Base-by-base conservation (phyloP, 2,329 filamentous ascomycete genomes). In the Aspergillus arachidicola region DNA sequence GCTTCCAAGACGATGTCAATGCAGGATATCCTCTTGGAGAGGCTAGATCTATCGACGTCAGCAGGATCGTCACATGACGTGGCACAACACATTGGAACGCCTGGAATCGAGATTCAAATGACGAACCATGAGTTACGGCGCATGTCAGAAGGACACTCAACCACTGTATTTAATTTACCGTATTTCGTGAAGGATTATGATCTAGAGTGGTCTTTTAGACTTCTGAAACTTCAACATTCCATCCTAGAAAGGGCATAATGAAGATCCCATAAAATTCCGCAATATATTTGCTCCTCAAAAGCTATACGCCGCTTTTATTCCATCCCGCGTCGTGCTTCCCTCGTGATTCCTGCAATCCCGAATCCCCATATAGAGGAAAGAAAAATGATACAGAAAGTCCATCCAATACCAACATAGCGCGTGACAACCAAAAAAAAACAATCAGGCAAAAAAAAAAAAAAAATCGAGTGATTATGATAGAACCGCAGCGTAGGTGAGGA, bases 351-450 rank as follows among this genome's bases (percentile, higher is more conserved):
- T 58, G 63, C 43, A 41, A 50, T 53, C 48, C 45, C 54, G 46
- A 32, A 54, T 36, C 55, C 58, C 63, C 67, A 36, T 60, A 54
- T 58, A 61, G 63, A 67, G 63, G 46, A 64, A 65, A 66, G 38
- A 61, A 60, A 64, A 57, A 28, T 53, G 54, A 46, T 61, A 38
- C 63, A 62, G 63, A 36, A 59, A 64, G 64, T 62, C 61, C 54
- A 62, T 57, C 62, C 62, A 62, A 63, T 64, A 62, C 60, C 63
- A 66, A 63, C 64, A 65, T 68, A 64, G 60, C 66, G 64, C 65
- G 66, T 64, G 61, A 66, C 57, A 53, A 64, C 34, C 56, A 64
- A 51, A 55, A 23, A 63, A 54, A 61, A 58, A 58, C 61, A 64
- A 60, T 48, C 53, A 51, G 57, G 58, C 54, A 41, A 14, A 12